Percentiles rank a stretch among this genome's conserved stretches.
phyloP scores from a whole-genome alignment of 345 rosid species.

The Eutrema japonicum region DNA sequence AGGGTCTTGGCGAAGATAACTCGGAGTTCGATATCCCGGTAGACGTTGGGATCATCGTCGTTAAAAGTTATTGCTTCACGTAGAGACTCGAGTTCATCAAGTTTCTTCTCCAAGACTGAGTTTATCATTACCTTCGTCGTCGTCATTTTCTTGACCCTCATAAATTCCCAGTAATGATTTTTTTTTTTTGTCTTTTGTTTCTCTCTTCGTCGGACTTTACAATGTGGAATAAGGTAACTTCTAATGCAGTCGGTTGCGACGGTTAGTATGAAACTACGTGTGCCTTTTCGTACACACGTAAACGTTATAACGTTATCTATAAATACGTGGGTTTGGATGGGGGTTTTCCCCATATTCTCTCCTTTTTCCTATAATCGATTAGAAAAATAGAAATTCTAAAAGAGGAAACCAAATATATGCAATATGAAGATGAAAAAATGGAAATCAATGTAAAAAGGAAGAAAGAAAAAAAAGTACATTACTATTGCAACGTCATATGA shows the following conservation, averaged over 20 bases:
- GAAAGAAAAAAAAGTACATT: no score
- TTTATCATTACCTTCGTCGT: conserved; percentile 16
- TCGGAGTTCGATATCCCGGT: conserved; percentile 19
- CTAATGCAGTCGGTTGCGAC: conserved; percentile 19
- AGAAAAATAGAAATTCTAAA: neutral
- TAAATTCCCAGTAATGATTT: neutral
- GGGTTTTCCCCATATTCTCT: neutral
- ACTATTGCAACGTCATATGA: no score
- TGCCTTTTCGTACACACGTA: conserved; percentile 14
- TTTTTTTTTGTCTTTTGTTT: neutral
- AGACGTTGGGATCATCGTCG: neutral
- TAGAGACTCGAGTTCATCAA: conserved; percentile 39
- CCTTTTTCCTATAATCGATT: neutral
- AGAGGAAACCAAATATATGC: neutral
- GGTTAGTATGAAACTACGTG: conserved; percentile 6
- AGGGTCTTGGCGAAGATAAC: conserved; percentile 14
- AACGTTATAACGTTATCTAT: neutral
- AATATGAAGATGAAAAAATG: neutral
- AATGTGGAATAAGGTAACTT: conserved; percentile 14
- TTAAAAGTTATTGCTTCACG: conserved; percentile 3
- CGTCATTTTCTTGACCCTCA: conserved; percentile 10
- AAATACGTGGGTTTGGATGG: neutral
- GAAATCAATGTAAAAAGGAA: neutral
- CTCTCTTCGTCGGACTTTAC: conserved; percentile 10
- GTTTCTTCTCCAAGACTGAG: conserved; percentile 39